phyloP scores from a whole-genome alignment of 192 early-diverging fungal species.

The Coemansia brasiliensis region DNA sequence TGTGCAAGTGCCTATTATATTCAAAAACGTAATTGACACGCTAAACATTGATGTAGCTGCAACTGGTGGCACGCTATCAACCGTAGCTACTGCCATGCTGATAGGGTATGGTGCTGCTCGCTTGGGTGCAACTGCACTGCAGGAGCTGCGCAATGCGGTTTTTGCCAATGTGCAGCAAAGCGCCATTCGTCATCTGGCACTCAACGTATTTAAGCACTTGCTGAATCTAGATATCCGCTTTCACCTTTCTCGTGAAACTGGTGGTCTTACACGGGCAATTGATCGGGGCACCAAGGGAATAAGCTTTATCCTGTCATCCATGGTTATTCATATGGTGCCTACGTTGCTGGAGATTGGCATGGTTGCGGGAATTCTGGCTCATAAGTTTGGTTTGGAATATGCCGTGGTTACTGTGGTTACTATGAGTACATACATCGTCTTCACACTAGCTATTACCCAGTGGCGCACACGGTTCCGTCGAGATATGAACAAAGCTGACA shows the following conservation, averaged over 20 bases:
- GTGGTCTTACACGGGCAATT: constrained; percentile 93
- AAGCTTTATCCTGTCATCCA: constrained; percentile 89
- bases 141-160: constrained; percentile 91
- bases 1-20: constrained; percentile 93
- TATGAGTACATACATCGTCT: constrained; percentile 76
- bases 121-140: constrained; percentile 75
- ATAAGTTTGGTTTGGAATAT: constrained; percentile 64
- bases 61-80: constrained; percentile 64
- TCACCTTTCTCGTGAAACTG: constrained; percentile 93
- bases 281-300: constrained; percentile 96
- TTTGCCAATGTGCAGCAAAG: constrained; percentile 93
- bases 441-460: constrained; percentile 85
- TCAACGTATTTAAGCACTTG: constrained; percentile 89
- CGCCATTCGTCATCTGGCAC: constrained; percentile 84
- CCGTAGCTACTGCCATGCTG: constrained; percentile 87
- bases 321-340: constrained; percentile 95
- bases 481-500: constrained; percentile 95
- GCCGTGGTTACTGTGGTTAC: constrained; percentile 63
- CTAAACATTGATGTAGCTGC: constrained; percentile 68
- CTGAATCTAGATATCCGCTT: constrained; percentile 85
- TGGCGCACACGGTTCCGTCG: constrained; percentile 86
- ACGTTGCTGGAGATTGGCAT: constrained; percentile 94
- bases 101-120: constrained; percentile 93
- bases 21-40: constrained; percentile 90
- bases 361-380: constrained; percentile 84